Base-by-base conservation (phyloP, 108 stramenopile species). In the Nitzschia palea region DNA sequence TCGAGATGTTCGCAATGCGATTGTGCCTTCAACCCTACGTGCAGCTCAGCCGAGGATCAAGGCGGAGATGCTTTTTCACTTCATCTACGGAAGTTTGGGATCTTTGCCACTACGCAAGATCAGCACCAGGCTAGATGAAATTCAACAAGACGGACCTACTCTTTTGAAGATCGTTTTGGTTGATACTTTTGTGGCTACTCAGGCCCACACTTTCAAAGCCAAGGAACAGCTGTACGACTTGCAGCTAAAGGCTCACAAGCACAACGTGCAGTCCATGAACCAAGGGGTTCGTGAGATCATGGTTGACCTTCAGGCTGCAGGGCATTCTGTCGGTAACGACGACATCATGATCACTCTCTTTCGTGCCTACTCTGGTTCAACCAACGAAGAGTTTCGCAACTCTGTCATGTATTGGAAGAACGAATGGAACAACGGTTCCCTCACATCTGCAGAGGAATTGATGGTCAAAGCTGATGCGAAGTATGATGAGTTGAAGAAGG, bases 331-430 rank as follows among this genome's bases (percentile, higher is more conserved):
- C 20, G 20, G 18, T 51, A 6, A 20, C 8, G 8, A 10, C 18
- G 50, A 51, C 14, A 51, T 51, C 8, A 22, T 51, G 17, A 51
- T 51, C 20, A 22, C 50, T n/a, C 50, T 51, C 20, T 51, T 51
- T 22, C 50, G 50, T 8, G 50, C 50, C 50, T 51, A 51, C 50
- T 8, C 10, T n/a, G 20, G 20, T n/a, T 10, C 20, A 51, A 20
- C 50, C n/a, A n/a, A n/a, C n/a, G n/a, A n/a, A n/a, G n/a, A n/a
- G n/a, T n/a, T n/a, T n/a, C n/a, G n/a, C n/a, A 51, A 20, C 8
- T 10, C 50, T 8, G 50, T 22, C 18, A n/a, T 8, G 18, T 51
- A 51, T 20, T 51, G 50, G 50, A 51, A 51, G 18, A 22, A 15
- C 50, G 50, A 51, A 18, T 22, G 50, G 50, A 22, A 51, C n/a